Base-by-base conservation (phyloP, 257 asterid species). In the Cordia subcordata region DNA sequence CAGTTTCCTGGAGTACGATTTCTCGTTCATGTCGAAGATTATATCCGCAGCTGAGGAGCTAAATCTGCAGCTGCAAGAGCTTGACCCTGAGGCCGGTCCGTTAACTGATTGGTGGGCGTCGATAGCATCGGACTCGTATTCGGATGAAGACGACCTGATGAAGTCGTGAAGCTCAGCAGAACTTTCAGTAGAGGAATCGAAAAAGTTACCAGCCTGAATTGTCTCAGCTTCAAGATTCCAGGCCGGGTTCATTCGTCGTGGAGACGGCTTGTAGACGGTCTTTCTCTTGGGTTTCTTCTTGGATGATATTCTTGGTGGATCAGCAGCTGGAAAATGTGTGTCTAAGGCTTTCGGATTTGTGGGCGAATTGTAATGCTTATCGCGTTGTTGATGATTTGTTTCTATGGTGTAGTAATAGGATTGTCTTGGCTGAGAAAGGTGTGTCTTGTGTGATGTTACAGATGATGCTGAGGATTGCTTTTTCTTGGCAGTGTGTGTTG, bases 21-120 rank as follows among this genome's bases (percentile, higher is more conserved):
- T 71, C 0, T 72, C 74, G 5, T 82, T 72, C 57, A 82, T 74
- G 73, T 81, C 79, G 59, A 82, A 67, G 62, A 87, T 79, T 65
- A 87, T 87, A 65, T 84, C 94, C 6, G 77, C 61, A 37, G 76
- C 72, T 8, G 86, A 84, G 33, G 80, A 78, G 38, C 63, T 79
- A 19, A 76, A 65, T 11, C 70, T 71, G 22, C 81, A 75, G 17
- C 73, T 69, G 68, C 87, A 71, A 5, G 78, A 69, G 27, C 76
- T 73, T 10, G 82, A 67, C 54, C 68, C 54, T 4, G 82, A 75
- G 40, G 56, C 62, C 39, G 46, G 21, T 55, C 72, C 68, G 20
- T 55, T 70, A 56, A 66, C 17, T 4, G 64, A 60, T 19, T 74
- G 66, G 49, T 49, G 56, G 0, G 27, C 67, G 39, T 73, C 83